Evolutionary conservation across 2,329 filamentous ascomycete genomes (phyloP).

Genomic region (Aulographum hederae): DNA sequence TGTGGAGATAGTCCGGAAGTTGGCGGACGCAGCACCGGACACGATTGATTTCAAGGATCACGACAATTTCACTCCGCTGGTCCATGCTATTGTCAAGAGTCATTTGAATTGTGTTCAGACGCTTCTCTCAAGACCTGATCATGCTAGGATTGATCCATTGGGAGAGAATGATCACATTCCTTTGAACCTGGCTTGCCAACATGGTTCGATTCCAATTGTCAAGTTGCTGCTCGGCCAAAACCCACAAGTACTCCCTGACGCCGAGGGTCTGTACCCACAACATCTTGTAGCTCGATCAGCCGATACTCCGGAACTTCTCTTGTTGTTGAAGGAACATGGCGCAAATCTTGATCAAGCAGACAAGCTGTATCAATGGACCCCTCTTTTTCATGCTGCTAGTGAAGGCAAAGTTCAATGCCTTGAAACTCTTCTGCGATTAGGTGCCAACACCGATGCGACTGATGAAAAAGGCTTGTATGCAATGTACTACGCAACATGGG

Average conservation of each 20-base stretch:
- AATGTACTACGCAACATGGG: conserved; percentile 98
- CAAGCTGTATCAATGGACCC: conserved; percentile 95
- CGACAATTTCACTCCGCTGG: conserved; percentile 91
- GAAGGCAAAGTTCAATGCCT: conserved; percentile 88
- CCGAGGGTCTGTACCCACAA: conserved; percentile 91
- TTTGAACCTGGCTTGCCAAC: conserved; percentile 85
- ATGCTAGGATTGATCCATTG: conserved; percentile 69
- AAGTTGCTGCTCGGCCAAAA: conserved; percentile 66
- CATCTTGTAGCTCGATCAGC: conserved; percentile 86
- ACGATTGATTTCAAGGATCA: conserved; percentile 84
- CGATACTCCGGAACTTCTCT: conserved; percentile 58
- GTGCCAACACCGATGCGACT: conserved; percentile 58
- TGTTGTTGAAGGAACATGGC: conserved; percentile 62
- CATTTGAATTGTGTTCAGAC: conserved; percentile 64
- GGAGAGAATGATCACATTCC: conserved; percentile 86
- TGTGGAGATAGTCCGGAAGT: conserved; percentile 59
- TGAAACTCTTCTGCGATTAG: conserved; percentile 59
- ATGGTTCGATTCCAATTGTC: conserved; percentile 71
- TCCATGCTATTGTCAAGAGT: conserved; percentile 84
- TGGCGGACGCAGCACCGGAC: conserved; percentile 49
- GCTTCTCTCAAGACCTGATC: conserved; percentile 48
- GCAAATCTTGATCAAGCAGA: conserved; percentile 84
- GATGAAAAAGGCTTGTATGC: conserved; percentile 89
- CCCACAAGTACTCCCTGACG: conserved; percentile 75
- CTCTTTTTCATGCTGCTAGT: conserved; percentile 86